These are phyloP conservation scores for Litchi chinensis DNA, from an alignment of 345 rosid species.

Conservation along the genomic window DNA sequence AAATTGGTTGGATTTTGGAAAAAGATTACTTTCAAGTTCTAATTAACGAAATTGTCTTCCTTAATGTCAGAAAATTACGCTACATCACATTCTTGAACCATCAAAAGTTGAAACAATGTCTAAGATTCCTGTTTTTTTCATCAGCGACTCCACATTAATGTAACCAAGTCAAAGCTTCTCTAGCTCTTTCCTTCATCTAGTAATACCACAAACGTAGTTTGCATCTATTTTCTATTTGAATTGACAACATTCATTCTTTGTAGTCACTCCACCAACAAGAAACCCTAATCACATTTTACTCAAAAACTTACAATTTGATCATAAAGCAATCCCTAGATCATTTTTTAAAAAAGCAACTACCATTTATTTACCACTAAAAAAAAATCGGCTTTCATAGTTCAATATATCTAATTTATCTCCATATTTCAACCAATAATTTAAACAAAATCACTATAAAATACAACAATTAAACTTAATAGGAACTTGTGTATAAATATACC, in stretches of 20 bases:
- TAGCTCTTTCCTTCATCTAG: not conserved
- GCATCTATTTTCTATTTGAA: not conserved
- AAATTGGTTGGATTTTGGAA: not conserved
- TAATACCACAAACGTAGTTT: not conserved
- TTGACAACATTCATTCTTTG: not conserved
- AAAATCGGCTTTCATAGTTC: not conserved
- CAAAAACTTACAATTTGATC: not conserved
- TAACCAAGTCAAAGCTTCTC: not conserved
- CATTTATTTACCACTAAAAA: not conserved
- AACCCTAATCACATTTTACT: constrained; percentile 5
- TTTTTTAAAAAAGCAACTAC: too few species aligned
- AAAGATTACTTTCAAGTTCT: not conserved
- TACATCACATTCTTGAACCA: not conserved
- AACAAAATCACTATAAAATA: not conserved
- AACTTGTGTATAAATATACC: constrained; percentile 30
- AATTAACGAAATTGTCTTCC: not conserved
- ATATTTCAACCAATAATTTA: not conserved
- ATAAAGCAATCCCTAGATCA: not conserved
- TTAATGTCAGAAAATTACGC: not conserved
- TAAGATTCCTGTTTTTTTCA: not conserved
- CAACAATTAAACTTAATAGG: not conserved
- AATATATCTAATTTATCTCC: not conserved
- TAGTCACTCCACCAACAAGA: constrained; percentile 1
- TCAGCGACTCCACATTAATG: not conserved
- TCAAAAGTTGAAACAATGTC: not conserved